phyloP scores from a whole-genome alignment of 1,284 basidiomycete genomes.

The Ganoderma leucocontextum region DNA sequence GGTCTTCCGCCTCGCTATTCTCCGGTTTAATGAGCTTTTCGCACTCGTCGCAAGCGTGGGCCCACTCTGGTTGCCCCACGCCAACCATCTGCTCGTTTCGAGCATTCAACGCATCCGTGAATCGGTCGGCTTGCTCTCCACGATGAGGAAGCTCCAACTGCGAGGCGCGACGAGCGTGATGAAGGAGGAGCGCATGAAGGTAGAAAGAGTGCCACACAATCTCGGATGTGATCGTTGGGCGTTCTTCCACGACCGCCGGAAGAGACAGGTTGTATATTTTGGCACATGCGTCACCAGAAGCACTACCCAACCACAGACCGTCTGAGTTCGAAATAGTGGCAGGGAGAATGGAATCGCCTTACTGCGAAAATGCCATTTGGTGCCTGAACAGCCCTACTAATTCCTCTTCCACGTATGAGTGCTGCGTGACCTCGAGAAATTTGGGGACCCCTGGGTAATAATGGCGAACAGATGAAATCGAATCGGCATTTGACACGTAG shows the following conservation, averaged over 20 bases:
- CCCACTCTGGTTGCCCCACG: constrained; percentile 2
- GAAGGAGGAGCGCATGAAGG: constrained; percentile 3
- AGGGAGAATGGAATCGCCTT: too few species aligned
- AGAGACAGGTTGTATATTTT: neutral
- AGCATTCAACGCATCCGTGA: neutral
- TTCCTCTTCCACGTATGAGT: neutral
- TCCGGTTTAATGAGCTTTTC: neutral
- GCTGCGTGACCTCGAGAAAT: neutral
- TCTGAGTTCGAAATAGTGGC: too few species aligned
- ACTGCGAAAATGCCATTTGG: neutral
- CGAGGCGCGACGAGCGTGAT: neutral
- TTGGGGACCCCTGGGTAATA: neutral
- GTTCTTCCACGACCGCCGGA: neutral
- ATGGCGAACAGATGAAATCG: neutral
- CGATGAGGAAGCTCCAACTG: neutral
- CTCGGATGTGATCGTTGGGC: neutral
- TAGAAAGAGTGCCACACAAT: constrained; percentile 4
- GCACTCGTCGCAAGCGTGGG: constrained; percentile 38
- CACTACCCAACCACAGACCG: neutral
- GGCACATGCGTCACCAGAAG: neutral
- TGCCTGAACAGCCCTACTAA: neutral
- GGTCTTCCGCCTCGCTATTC: neutral
- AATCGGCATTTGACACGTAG: neutral
- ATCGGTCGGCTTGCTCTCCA: neutral
- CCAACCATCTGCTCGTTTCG: constrained; percentile 2